A percentile compares a stretch with the other conserved stretches of the same genome.
phyloP scores from a whole-genome alignment of 805 yeast species.

The Cyberlindnera lachancei region DNA sequence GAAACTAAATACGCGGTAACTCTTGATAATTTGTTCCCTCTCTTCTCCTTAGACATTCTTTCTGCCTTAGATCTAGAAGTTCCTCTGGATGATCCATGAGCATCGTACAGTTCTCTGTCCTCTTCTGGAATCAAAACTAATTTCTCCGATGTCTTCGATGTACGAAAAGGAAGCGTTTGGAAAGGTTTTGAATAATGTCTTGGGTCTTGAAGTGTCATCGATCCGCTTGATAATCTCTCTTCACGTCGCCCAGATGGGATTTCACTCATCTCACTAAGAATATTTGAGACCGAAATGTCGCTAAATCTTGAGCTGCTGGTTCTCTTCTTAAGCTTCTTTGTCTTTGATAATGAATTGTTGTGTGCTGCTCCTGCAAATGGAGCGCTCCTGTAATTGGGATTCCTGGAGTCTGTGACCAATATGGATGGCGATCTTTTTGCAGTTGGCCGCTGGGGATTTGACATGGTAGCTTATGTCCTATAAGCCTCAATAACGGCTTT shows the following conservation, averaged over 20 bases:
- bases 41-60: constrained; percentile 38
- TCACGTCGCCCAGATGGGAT: constrained; percentile 67
- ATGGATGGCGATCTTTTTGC: constrained; percentile 91
- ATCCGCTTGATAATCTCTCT: constrained; percentile 34
- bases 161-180: constrained; percentile 58
- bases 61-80: constrained; percentile 35
- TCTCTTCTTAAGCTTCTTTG: constrained; percentile 9
- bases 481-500: no score
- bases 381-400: constrained; percentile 48
- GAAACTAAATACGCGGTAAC: constrained; percentile 90
- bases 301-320: constrained; percentile 43
- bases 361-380: constrained; percentile 68
- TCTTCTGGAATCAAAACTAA: constrained; percentile 75
- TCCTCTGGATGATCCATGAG: constrained; percentile 3
- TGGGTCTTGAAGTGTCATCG: constrained; percentile 13
- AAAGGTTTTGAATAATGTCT: constrained; percentile 37
- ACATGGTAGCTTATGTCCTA: no score
- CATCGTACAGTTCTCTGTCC: constrained; percentile 10
- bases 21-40: constrained; percentile 59
- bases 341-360: constrained; percentile 7
- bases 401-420: constrained; percentile 82
- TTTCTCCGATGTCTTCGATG: constrained; percentile 80
- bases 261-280: constrained; percentile 72
- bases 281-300: constrained; percentile 73
- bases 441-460: constrained; percentile 38